Evolutionary conservation across 768 basidiomycete species (phyloP).

Genomic region (Trametes elegans): DNA sequence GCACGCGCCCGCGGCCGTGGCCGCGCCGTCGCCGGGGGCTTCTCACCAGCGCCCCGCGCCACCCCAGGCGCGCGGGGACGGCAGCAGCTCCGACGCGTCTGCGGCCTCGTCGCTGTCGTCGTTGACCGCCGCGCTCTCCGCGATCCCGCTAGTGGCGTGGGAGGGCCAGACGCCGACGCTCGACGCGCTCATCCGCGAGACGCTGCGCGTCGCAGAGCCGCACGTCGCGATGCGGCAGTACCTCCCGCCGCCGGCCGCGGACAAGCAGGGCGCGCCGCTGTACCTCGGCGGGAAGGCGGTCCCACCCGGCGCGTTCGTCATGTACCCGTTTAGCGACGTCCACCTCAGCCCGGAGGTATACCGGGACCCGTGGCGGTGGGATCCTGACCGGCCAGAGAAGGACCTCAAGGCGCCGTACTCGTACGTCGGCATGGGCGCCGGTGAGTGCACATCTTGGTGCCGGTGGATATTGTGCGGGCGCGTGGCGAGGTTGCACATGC

Average conservation of each 20-base stretch:
- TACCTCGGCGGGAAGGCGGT: constrained; percentile 68
- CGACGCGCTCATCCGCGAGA: constrained; percentile 73
- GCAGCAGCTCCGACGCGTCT: too few species aligned
- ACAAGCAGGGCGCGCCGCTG: constrained; percentile 25
- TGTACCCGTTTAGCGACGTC: constrained; percentile 79
- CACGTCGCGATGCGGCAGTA: constrained; percentile 82
- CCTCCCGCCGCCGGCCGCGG: constrained; percentile 8
- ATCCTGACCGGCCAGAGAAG: constrained; percentile 52
- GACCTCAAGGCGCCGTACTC: constrained; percentile 47
- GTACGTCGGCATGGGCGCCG: constrained; percentile 80
- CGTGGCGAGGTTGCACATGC: too few species aligned
- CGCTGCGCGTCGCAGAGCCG: constrained; percentile 74
- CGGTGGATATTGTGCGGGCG: too few species aligned
- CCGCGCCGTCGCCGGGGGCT: not conserved
- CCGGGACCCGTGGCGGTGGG: constrained; percentile 75
- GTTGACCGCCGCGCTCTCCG: constrained; percentile 49
- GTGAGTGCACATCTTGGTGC: constrained; percentile 48
- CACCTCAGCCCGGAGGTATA: constrained; percentile 73
- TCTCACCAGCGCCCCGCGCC: too few species aligned
- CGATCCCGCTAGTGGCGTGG: constrained; percentile 68
- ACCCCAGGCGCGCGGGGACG: too few species aligned
- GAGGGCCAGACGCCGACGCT: constrained; percentile 67
- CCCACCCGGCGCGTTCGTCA: constrained; percentile 70
- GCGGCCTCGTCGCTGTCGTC: constrained; percentile 23
- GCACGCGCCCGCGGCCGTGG: constrained; percentile 22